Conservation (phyloP, 73 alveolate species). For the Tetrahymena borealis region DNA sequence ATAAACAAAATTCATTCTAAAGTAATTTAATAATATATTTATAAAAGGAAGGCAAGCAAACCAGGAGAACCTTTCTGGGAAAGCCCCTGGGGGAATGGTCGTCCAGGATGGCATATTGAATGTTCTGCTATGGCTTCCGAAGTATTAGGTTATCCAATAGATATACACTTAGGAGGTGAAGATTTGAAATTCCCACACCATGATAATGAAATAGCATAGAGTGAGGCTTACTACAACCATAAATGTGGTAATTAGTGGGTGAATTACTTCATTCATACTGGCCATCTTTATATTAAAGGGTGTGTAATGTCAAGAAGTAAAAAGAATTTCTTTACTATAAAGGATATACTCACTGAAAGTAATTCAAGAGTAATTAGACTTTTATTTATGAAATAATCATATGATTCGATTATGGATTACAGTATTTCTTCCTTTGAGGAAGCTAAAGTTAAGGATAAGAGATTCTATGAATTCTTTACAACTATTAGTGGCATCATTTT, state of each 20-base stretch:
- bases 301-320: slow-evolving; percentile 93
- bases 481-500: slow-evolving; percentile 65
- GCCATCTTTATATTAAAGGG: slow-evolving; percentile 96
- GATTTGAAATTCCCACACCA: slow-evolving; percentile 83
- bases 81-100: slow-evolving; percentile 94
- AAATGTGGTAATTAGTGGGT: slow-evolving; percentile 97
- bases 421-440: slow-evolving; percentile 64
- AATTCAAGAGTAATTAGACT: slow-evolving; percentile 82
- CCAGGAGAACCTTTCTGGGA: slow-evolving; percentile 98
- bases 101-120: slow-evolving; percentile 99
- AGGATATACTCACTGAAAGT: slow-evolving; percentile 64
- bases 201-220: slow-evolving; percentile 91
- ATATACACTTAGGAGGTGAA: slow-evolving; percentile 88
- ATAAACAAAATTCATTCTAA: too few species aligned
- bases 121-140: slow-evolving; percentile 89
- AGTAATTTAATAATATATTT: too few species aligned
- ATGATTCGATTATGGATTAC: slow-evolving; percentile 91
- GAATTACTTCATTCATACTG: slow-evolving; percentile 96
- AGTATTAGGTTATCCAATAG: slow-evolving; percentile 71
- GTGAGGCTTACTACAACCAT: slow-evolving; percentile 86
- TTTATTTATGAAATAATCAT: slow-evolving; percentile 77
- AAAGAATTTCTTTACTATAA: slow-evolving; percentile 94
- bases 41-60: slow-evolving; percentile 93
- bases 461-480: slow-evolving; percentile 75
- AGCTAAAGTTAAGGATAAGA: slow-evolving; percentile 81